These are phyloP conservation scores for Haematococcus sp. DNA, from an alignment of 139 green algal genomes.

Conservation along the genomic window DNA sequence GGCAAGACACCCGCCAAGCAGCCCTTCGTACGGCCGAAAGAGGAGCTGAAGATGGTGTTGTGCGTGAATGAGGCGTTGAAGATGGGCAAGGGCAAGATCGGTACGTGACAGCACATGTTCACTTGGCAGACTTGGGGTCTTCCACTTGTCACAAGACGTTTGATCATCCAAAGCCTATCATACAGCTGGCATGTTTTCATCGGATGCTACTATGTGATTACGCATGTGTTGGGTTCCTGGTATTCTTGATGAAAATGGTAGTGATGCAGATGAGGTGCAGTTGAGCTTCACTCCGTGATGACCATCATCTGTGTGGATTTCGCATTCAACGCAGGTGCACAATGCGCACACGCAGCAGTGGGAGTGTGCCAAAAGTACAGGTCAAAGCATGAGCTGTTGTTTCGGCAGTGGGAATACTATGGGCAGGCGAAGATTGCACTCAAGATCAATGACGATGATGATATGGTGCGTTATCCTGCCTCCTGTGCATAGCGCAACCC, in stretches of 20 bases:
- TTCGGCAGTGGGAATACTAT: slow-evolving; percentile 66
- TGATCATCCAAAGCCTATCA: too few relatives aligned
- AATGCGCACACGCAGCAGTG: slow-evolving; percentile 81
- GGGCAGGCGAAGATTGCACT: slow-evolving; percentile 85
- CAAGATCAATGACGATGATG: slow-evolving; percentile 35
- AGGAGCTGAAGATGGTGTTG: slow-evolving; percentile 61
- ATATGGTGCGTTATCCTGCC: slow-evolving; percentile 41
- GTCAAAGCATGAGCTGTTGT: slow-evolving; percentile 20
- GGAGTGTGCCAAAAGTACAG: slow-evolving; percentile 59
- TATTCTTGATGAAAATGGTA: too few relatives aligned
- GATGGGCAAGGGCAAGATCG: slow-evolving; percentile 81
- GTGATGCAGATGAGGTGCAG: too few relatives aligned
- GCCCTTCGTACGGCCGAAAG: slow-evolving; percentile 9
- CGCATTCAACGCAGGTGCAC: slow-evolving; percentile 54
- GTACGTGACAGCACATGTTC: slow-evolving; percentile 17
- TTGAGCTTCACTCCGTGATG: too few relatives aligned
- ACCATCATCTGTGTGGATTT: neutral
- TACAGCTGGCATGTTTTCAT: too few relatives aligned
- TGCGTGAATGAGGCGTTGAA: slow-evolving; percentile 64
- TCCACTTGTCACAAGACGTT: too few relatives aligned
- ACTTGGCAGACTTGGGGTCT: too few relatives aligned
- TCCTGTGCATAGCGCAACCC: too few relatives aligned
- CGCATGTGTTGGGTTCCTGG: too few relatives aligned
- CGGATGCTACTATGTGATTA: too few relatives aligned
- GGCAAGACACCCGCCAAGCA: neutral